Conservation (phyloP, 192 early-diverging fungal species). For the Rhizoclosmatium globosum region DNA sequence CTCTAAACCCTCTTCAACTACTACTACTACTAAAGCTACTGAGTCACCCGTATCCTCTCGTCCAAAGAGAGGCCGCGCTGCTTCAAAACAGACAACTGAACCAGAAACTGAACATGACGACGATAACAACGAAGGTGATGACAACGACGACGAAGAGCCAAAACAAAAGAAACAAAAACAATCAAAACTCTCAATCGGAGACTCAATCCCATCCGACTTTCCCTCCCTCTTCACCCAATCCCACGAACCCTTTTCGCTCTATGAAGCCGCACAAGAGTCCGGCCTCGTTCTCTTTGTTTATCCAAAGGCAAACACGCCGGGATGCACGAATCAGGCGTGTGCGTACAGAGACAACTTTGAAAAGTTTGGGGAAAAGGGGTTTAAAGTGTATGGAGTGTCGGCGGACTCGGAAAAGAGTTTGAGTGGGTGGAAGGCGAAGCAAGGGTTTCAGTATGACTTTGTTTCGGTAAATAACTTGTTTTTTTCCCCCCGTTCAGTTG, state of each 20-base stretch:
- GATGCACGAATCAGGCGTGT: constrained; percentile 52
- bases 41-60: neutral
- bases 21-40: neutral
- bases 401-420: constrained; percentile 36
- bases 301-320: constrained; percentile 48
- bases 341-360: constrained; percentile 40
- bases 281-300: constrained; percentile 50
- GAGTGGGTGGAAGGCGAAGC: constrained; percentile 39
- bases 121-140: constrained; percentile 13
- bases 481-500: neutral
- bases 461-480: constrained; percentile 14
- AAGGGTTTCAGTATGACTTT: constrained; percentile 44
- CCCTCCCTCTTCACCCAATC: constrained; percentile 22
- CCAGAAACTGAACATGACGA: constrained; percentile 23
- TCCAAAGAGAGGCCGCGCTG: neutral
- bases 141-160: constrained; percentile 16
- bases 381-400: constrained; percentile 48
- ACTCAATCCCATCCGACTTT: constrained; percentile 29
- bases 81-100: neutral
- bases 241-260: constrained; percentile 15
- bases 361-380: constrained; percentile 34
- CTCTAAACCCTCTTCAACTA: too few species aligned
- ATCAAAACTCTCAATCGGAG: constrained; percentile 22
- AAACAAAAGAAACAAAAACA: neutral
- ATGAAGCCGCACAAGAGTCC: constrained; percentile 32